Evolutionary conservation across 257 asterid genomes (phyloP).

Genomic region (Gentiana dahurica): DNA sequence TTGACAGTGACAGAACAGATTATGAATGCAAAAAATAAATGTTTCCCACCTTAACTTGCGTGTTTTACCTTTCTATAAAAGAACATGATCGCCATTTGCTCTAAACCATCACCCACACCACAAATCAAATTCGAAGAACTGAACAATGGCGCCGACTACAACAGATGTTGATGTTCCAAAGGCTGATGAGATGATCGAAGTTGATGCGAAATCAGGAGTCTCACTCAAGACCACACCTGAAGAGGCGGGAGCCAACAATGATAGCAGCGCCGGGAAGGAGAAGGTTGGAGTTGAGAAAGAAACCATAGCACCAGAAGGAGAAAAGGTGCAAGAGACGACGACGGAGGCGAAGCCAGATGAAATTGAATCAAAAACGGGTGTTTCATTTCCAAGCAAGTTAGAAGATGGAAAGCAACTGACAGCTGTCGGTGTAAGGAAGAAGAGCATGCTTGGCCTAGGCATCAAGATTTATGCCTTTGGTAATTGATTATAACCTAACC

Average conservation of each 20-base stretch:
- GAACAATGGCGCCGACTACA: slow-evolving; percentile 37
- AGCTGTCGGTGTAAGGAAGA: slow-evolving; percentile 65
- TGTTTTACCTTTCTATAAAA: slow-evolving; percentile 22
- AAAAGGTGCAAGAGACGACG: slow-evolving; percentile 15
- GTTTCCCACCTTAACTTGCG: slow-evolving; percentile 3
- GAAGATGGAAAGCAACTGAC: slow-evolving; percentile 45
- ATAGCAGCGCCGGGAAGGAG: slow-evolving; percentile 16
- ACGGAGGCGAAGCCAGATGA: slow-evolving; percentile 44
- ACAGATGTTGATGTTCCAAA: slow-evolving; percentile 28
- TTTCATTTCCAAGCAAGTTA: slow-evolving; percentile 48
- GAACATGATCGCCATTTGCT: slow-evolving; percentile 10
- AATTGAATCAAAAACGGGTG: slow-evolving; percentile 50
- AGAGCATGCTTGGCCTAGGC: slow-evolving; percentile 64
- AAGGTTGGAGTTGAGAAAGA: slow-evolving; percentile 10
- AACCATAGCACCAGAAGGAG: slow-evolving; percentile 15
- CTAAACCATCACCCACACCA: slow-evolving; percentile 12
- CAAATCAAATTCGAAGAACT: background rate
- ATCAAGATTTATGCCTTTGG: slow-evolving; percentile 64
- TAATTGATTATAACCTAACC: slow-evolving; percentile 8
- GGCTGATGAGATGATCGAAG: slow-evolving; percentile 34
- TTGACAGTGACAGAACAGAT: slow-evolving; percentile 2
- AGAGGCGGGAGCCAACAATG: slow-evolving; percentile 1
- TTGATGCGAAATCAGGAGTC: slow-evolving; percentile 28
- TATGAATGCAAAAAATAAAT: slow-evolving; percentile 19
- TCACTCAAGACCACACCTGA: slow-evolving; percentile 22